Evolutionary conservation across 2,329 filamentous ascomycete genomes (phyloP).

Genomic region (Ilyonectria sp.): DNA sequence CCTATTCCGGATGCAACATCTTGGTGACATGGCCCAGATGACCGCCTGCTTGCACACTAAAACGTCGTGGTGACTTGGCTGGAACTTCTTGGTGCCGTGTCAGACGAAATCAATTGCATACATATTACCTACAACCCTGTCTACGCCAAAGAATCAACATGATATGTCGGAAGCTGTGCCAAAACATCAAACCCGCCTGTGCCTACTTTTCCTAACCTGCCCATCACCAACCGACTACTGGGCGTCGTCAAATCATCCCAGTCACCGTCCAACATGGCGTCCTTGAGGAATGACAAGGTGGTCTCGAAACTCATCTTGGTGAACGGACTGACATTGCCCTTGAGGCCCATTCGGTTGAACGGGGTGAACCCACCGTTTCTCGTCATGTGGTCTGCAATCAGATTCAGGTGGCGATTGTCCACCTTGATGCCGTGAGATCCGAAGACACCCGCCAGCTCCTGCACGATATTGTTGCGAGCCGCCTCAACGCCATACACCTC

Average conservation of each 20-base stretch:
- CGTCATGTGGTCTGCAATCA: constrained; percentile 99
- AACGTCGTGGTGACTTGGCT: neutral
- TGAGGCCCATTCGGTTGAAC: constrained; percentile 92
- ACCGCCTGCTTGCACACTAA: neutral
- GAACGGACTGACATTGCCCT: constrained; percentile 88
- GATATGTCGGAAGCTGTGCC: constrained; percentile 70
- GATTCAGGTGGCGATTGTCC: constrained; percentile 91
- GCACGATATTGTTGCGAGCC: constrained; percentile 87
- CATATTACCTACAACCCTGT: constrained; percentile 35
- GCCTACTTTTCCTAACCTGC: constrained; percentile 84
- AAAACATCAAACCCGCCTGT: constrained; percentile 95
- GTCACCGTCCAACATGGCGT: constrained; percentile 91
- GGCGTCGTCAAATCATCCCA: constrained; percentile 90
- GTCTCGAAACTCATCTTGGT: constrained; percentile 99
- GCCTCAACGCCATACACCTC: constrained; percentile 93
- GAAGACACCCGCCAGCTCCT: constrained; percentile 90
- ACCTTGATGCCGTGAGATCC: constrained; percentile 91
- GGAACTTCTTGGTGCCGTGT: neutral
- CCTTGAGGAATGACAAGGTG: constrained; percentile 92
- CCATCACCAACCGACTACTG: constrained; percentile 90
- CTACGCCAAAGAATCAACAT: constrained; percentile 54
- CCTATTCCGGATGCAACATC: neutral
- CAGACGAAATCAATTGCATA: constrained; percentile 20
- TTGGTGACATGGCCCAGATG: neutral
- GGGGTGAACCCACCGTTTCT: constrained; percentile 88